Base-by-base conservation (phyloP, 768 basidiomycete species). In the Pisolithus orientalis region DNA sequence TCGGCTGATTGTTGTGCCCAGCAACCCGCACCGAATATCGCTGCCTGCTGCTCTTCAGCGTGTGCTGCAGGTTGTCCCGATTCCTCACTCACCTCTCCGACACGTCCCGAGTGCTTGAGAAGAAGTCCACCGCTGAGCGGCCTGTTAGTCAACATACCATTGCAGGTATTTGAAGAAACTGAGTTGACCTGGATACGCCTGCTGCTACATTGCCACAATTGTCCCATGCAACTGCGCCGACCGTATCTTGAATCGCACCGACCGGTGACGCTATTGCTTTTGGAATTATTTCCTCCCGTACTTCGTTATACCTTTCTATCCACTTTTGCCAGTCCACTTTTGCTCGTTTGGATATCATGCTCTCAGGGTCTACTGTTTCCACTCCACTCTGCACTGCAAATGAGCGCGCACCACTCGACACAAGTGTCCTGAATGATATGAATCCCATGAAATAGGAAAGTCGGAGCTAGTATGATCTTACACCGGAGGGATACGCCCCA, bases 401-500 rank as follows among this genome's bases (percentile, higher is more conserved):
- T 1, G 61, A 62, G 17, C 58, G 64, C 2, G 89, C 88, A 10
- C 88, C 89, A 13, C 70, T 62, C 0, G 81, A 74, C 1, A 83
- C 85, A 21, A 90, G 70, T 1, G 77, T 81, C 64, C 83, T 86
- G 47, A 3, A 49, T 29, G 10, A 1, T 2, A 39, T 14, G n/a
- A 47, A n/a, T 55, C 24, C 38, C 46, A 14, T 29, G 42, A 52
- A 6, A 14, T 44, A 29, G 39, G 28, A 40, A 29, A 52, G 11
- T 44, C 17, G 32, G 8, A 51, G 21, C 5, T 31, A 29, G 21
- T 28, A 39, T 9, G 29, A 32, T 37, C 25, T 32, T 51, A 87
- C 84, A 90, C 51, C 4, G 90, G 90, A 21, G 82, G 81, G 7
- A 90, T 74, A 25, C 89, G 79, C 6, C 86, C 84, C 6, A 90